Percentiles rank a stretch among this genome's conserved stretches.
Evolutionary conservation across 148 eudicot species (phyloP).

Genomic region (Spergularia marina): DNA sequence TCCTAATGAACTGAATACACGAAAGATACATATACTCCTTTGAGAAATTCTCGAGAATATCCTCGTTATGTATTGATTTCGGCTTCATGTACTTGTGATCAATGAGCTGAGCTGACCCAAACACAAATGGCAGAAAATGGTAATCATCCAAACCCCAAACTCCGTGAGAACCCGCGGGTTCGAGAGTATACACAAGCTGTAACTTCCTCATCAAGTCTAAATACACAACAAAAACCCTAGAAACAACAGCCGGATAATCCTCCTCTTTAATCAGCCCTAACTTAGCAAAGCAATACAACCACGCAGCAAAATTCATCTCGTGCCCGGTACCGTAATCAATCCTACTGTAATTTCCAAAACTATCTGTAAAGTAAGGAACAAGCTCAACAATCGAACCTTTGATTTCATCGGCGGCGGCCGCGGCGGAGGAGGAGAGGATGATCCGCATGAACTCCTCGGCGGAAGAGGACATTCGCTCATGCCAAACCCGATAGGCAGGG

Average conservation of each 20-base stretch:
- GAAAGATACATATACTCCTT: constrained; percentile 74
- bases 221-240: constrained; percentile 74
- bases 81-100: constrained; percentile 98
- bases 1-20: constrained; percentile 64
- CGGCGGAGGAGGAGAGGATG: constrained; percentile 24
- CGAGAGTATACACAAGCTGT: constrained; percentile 69
- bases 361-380: constrained; percentile 65
- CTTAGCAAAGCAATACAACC: constrained; percentile 76
- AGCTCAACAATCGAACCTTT: constrained; percentile 47
- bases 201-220: constrained; percentile 82
- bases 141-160: constrained; percentile 99
- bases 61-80: constrained; percentile 85
- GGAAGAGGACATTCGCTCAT: constrained; percentile 36
- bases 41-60: constrained; percentile 78
- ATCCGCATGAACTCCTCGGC: constrained; percentile 44
- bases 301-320: constrained; percentile 88
- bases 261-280: constrained; percentile 66
- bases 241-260: constrained; percentile 77
- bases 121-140: constrained; percentile 81
- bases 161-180: constrained; percentile 96
- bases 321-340: constrained; percentile 95
- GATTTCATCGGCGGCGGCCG: constrained; percentile 23
- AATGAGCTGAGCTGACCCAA: constrained; percentile 86
- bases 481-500: constrained; percentile 62
- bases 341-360: constrained; percentile 71